These are phyloP conservation scores for Alternaria dauci DNA, from an alignment of 2,329 filamentous ascomycete genomes.

Conservation along the genomic window DNA sequence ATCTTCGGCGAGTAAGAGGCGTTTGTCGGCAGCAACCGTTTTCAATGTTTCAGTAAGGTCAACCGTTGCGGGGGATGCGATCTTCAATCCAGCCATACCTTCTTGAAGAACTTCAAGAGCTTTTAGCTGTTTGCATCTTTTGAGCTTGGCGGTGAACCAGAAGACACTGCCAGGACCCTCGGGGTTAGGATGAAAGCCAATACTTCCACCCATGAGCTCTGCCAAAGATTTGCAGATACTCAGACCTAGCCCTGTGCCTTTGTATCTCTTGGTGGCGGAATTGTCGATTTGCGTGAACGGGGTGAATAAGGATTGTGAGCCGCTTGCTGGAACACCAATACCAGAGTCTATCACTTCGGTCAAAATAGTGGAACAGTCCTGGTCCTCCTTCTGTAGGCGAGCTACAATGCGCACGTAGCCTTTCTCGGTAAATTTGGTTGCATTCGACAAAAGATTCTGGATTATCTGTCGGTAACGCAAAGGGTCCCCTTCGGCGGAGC, in stretches of 20 bases:
- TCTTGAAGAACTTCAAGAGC: constrained; percentile 23
- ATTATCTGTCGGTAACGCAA: constrained; percentile 68
- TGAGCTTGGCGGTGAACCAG: constrained; percentile 58
- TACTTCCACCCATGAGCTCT: constrained; percentile 64
- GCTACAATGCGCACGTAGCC: constrained; percentile 61
- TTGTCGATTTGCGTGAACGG: constrained; percentile 66
- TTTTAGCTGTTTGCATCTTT: constrained; percentile 38
- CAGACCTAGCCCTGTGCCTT: constrained; percentile 65
- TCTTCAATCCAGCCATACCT: constrained; percentile 15
- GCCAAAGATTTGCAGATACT: constrained; percentile 66
- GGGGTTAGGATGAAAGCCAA: constrained; percentile 59
- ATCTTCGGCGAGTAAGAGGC: constrained; percentile 57
- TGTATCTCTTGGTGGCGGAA: constrained; percentile 62
- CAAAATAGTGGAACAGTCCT: constrained; percentile 57
- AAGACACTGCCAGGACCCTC: constrained; percentile 59
- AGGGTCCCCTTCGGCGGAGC: constrained; percentile 63
- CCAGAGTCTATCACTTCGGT: constrained; percentile 64
- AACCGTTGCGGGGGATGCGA: constrained; percentile 15
- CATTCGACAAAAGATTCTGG: constrained; percentile 69
- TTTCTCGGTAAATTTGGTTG: constrained; percentile 68
- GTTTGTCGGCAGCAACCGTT: constrained; percentile 29
- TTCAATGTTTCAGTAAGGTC: constrained; percentile 35
- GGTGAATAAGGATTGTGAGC: constrained; percentile 60
- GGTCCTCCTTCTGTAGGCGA: constrained; percentile 53
- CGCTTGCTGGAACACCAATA: constrained; percentile 60